These are phyloP conservation scores for Pelargonium cotyledonis DNA, from an alignment of 441 rosid genomes.

Conservation along the genomic window DNA sequence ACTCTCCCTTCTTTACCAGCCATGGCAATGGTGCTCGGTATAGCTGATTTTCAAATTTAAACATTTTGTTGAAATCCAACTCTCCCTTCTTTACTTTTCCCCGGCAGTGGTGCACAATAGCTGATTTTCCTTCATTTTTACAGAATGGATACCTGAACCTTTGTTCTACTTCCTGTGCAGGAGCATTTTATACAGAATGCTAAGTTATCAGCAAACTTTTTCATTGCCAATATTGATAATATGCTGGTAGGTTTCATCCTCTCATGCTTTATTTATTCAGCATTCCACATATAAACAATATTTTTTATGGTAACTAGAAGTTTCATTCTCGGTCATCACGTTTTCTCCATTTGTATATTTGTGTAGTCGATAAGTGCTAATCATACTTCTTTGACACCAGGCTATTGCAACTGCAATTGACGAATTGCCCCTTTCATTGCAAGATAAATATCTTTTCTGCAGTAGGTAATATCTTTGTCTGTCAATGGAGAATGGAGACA, in stretches of 20 bases:
- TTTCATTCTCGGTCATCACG: neutral
- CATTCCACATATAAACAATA: neutral
- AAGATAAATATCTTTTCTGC: constrained; percentile 76
- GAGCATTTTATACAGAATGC: constrained; percentile 78
- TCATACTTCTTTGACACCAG: constrained; percentile 34
- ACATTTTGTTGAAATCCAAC: constrained; percentile 1
- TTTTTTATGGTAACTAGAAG: constrained; percentile 14
- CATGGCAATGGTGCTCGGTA: too few relatives aligned
- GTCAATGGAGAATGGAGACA: constrained; percentile 9
- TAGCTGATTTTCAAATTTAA: too few relatives aligned
- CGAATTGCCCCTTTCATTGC: constrained; percentile 63
- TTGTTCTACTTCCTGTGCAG: constrained; percentile 32
- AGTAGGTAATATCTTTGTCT: constrained; percentile 45
- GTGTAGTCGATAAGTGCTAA: neutral
- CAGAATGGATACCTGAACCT: neutral
- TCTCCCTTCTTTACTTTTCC: neutral
- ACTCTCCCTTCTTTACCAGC: too few relatives aligned
- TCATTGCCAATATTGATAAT: constrained; percentile 70
- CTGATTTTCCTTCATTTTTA: neutral
- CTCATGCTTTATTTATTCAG: constrained; percentile 1
- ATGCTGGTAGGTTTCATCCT: constrained; percentile 47
- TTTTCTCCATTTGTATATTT: neutral
- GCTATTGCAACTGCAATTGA: constrained; percentile 69
- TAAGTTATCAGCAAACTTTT: constrained; percentile 73
- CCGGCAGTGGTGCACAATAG: too few relatives aligned